Base-by-base conservation (phyloP, 1,139 yeast species). In the Protomyces inundatus region DNA sequence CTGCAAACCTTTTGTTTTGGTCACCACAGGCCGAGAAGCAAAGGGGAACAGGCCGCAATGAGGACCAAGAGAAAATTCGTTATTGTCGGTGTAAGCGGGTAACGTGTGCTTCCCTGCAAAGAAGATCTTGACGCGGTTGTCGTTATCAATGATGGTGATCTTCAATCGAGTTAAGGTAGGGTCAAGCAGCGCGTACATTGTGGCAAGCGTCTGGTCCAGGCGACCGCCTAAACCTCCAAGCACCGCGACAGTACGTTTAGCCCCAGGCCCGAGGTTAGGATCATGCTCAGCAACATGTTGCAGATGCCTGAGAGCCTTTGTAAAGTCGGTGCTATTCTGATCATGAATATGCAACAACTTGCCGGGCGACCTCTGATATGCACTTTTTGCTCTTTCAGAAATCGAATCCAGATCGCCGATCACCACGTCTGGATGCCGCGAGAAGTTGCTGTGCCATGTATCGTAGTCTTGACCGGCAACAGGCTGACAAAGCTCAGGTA, bases 141-240 rank as follows among this genome's bases (percentile, higher is more conserved):
- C 52, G 9, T 51, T 42, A 14, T 58, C 62, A 4, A 58, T 10
- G 16, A 58, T 35, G 42, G 33, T 39, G 14, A 58, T 51, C 6
- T 33, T 33, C 35, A 32, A 42, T 3, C 40, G 16, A 2, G 48
- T n/a, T 16, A 58, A 51, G 4, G 48, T 14, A 9, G 9, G 12
- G 23, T 42, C 48, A 14, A 30, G 10, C 35, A 58, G 34, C n/a
- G 62, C 37, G 34, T 52, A 34, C 33, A 58, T 45, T 12, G 56
- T 58, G 23, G 62, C 51, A 12, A 58, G 46, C 33, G 62, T 58
- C 36, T 58, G 62, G 40, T 58, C 62, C 23, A 58, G 37, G 4
- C 62, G 39, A 10, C 62, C 62, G 32, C 45, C 54, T 14, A 58
- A n/a, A n/a, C 62, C 62, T 5, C 62, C 62, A n/a, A 58, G 23